A percentile compares a stretch with the other conserved stretches of the same genome.
Conservation (phyloP, 495 filamentous ascomycete genomes). For the Aspergillus sclerotioniger region DNA sequence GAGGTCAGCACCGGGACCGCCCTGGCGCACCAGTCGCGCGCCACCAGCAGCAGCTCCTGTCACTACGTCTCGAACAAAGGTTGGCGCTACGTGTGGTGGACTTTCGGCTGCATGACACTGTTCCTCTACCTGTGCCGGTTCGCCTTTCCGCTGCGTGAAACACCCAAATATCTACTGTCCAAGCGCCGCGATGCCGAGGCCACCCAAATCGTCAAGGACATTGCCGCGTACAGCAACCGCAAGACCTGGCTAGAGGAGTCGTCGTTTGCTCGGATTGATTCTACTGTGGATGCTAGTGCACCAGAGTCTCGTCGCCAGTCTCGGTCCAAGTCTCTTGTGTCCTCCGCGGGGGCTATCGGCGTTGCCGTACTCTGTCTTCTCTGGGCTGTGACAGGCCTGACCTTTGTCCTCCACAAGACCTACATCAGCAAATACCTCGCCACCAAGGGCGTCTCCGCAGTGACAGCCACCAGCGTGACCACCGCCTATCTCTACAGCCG, state of each 20-base stretch:
- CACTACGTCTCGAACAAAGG: constrained; percentile 32
- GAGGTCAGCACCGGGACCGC: constrained; percentile 17
- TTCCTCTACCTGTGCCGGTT: constrained; percentile 29
- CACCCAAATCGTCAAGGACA: constrained; percentile 23
- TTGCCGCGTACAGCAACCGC: constrained; percentile 22
- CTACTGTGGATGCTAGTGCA: constrained; percentile 15
- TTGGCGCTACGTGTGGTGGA: constrained; percentile 30
- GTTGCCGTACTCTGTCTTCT: constrained; percentile 13
- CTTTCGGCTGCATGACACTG: constrained; percentile 28
- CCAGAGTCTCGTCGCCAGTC: constrained; percentile 10
- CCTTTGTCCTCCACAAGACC: constrained; percentile 19
- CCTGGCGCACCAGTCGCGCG: constrained; percentile 8
- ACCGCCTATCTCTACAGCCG: constrained; percentile 8
- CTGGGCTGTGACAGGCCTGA: constrained; percentile 17
- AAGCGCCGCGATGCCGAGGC: constrained; percentile 24
- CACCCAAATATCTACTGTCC: constrained; percentile 25
- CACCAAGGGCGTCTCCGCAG: constrained; percentile 56
- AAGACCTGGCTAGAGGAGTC: constrained; percentile 27
- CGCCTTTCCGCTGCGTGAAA: constrained; percentile 56
- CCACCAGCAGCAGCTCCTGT: constrained; percentile 24
- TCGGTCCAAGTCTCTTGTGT: constrained; percentile 5
- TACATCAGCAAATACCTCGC: constrained; percentile 34
- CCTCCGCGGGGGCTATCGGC: constrained; percentile 8
- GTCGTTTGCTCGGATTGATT: constrained; percentile 23
- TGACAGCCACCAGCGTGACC: constrained; percentile 30